Percentiles rank a stretch among this genome's conserved stretches.
Evolutionary conservation across 805 yeast species (phyloP).

Genomic region (Saccharomycopsis amapae): DNA sequence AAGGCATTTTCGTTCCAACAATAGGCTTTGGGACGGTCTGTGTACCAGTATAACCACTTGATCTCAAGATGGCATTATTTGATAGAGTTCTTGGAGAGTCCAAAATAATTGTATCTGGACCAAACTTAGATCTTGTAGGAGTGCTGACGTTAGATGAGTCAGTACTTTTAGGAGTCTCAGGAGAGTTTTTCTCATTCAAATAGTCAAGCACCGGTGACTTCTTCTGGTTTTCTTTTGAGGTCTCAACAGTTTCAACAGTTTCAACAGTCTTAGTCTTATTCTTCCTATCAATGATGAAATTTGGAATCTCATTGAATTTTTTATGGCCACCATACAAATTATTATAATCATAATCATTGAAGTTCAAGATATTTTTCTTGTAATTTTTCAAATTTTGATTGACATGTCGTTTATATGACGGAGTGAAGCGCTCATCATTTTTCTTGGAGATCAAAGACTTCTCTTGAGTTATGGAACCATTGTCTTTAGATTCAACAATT

Average conservation of each 20-base stretch:
- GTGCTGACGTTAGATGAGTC: background rate
- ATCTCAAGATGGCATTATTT: conserved; percentile 2
- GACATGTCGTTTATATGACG: background rate
- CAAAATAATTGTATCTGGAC: background rate
- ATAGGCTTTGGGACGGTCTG: background rate
- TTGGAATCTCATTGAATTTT: conserved; percentile 16
- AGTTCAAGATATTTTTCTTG: conserved; percentile 17
- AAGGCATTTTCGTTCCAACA: no score
- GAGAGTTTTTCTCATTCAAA: no score
- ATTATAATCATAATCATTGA: conserved; percentile 19
- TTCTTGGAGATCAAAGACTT: no score
- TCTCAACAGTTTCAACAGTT: background rate
- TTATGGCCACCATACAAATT: conserved; percentile 18
- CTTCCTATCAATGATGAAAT: conserved; percentile 4
- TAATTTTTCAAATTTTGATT: conserved; percentile 19
- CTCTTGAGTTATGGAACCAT: background rate
- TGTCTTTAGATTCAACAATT: background rate
- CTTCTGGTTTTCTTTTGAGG: no score
- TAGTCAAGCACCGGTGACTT: no score
- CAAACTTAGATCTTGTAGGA: background rate
- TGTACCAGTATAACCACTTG: background rate
- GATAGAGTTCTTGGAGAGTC: conserved; percentile 1
- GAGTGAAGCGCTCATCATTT: background rate
- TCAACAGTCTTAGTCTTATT: background rate
- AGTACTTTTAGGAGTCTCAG: no score